These are phyloP conservation scores for Pisolithus thermaeus DNA, from an alignment of 1,284 basidiomycete species.

Conservation along the genomic window DNA sequence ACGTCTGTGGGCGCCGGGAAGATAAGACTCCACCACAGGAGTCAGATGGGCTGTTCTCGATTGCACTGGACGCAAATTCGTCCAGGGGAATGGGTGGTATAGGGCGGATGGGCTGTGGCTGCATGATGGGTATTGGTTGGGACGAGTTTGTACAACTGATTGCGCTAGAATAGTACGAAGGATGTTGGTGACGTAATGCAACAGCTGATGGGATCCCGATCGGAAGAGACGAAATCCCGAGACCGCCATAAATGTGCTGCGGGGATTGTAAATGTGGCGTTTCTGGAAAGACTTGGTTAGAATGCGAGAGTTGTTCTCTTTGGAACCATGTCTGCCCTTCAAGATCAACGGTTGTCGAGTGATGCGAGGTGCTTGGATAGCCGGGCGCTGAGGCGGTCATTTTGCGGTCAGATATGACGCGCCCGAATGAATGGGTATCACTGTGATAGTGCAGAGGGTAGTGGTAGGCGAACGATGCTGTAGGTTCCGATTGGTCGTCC, in stretches of 20 bases:
- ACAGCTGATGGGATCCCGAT: slow-evolving; percentile 16
- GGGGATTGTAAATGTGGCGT: slow-evolving; percentile 12
- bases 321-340: slow-evolving; percentile 17
- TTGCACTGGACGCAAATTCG: slow-evolving; percentile 33
- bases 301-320: slow-evolving; percentile 11
- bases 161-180: slow-evolving; percentile 24
- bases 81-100: slow-evolving; percentile 50
- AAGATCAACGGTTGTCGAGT: slow-evolving; percentile 3
- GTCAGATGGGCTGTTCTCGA: slow-evolving; percentile 8
- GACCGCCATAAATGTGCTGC: slow-evolving; percentile 20
- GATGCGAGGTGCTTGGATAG: slow-evolving; percentile 21
- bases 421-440: slow-evolving; percentile 6
- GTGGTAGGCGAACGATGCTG: slow-evolving; percentile 8
- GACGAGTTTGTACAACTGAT: slow-evolving; percentile 13
- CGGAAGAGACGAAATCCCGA: slow-evolving; percentile 11
- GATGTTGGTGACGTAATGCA: slow-evolving; percentile 16
- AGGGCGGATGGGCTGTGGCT: slow-evolving; percentile 48
- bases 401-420: slow-evolving; percentile 16
- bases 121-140: slow-evolving; percentile 35
- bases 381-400: slow-evolving; percentile 29
- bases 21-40: background rate
- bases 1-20: slow-evolving; percentile 5
- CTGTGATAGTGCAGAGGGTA: slow-evolving; percentile 2
- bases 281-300: slow-evolving; percentile 6
- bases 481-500: slow-evolving; percentile 24